Base-by-base conservation (phyloP, 352 stramenopile genomes). In the Thraustotheca clavata region DNA sequence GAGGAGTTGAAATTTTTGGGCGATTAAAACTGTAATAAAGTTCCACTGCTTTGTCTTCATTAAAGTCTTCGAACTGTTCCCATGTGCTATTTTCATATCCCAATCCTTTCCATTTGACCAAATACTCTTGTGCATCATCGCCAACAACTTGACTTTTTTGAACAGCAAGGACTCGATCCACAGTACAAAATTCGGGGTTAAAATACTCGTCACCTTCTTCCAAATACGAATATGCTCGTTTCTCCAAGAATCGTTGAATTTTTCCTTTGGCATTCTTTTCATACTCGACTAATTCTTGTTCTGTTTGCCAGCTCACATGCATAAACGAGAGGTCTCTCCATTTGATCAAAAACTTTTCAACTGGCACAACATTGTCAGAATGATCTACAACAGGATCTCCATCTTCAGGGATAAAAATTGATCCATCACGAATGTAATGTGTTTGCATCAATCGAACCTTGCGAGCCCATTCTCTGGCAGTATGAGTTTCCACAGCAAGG, bases 31-130 rank as follows among this genome's bases (percentile, higher is more conserved):
- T 79, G 35, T 92, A 73, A 66, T 98, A 98, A 14, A 80, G 48
- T n/a, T 80, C 57, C 14, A 96, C 74, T 7, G 86, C 86, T 0
- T 75, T 80, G 48, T 94, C 81, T 57, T 96, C 86, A 36, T 86
- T 70, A 12, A 99, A 93, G 74, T 99, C 97, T 62, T 98, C 85
- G 54, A 96, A 88, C 0, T 91, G 96, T 70, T 99, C 97, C 97
- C 97, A 99, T 14, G 96, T 98, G 46, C 97, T 96, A 20, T 96
- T 83, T 60, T 99, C 94, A 67, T 99, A 99, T 36, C 94, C 76
- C 31, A 98, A 75, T 20, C 91, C 94, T 52, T 96, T 97, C 97
- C 97, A 99, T 74, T 99, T 99, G 34, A 99, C 88, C 8, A 99
- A 77, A 68, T 98, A 99, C 71, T 98, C 98, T 59, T 88, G 88